Conservation (phyloP, 306 rosid genomes). For the Cicer cuneatum region DNA sequence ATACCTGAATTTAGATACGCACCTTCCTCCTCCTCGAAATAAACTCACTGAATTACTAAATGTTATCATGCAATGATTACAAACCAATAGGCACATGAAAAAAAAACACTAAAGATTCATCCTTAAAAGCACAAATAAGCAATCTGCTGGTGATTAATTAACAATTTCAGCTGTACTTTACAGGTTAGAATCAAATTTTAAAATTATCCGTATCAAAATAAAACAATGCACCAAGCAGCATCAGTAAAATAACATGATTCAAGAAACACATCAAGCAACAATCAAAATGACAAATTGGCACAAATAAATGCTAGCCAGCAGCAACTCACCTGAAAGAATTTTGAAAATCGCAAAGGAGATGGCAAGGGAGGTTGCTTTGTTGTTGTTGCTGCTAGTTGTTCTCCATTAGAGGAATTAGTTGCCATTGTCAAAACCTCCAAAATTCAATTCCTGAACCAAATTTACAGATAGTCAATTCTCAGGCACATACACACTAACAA, state of each 20-base stretch:
- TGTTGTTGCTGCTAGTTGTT: conserved; percentile 49
- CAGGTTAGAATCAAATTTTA: conserved; percentile 1
- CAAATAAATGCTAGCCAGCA: background rate
- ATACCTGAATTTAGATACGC: background rate
- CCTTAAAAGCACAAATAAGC: background rate
- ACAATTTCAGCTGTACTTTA: background rate
- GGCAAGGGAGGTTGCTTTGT: conserved; percentile 83
- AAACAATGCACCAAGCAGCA: background rate
- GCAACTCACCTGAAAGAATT: conserved; percentile 77
- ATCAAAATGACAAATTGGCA: conserved; percentile 28
- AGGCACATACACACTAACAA: background rate
- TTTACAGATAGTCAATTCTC: conserved; percentile 36
- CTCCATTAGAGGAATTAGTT: conserved; percentile 68
- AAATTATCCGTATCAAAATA: background rate
- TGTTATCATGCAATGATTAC: background rate
- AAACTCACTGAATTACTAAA: conserved; percentile 4
- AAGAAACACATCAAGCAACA: background rate
- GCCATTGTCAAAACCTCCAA: conserved; percentile 55
- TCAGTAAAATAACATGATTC: background rate
- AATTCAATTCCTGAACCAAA: conserved; percentile 47
- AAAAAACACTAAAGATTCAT: background rate
- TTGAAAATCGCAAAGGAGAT: conserved; percentile 89
- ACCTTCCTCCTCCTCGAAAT: background rate
- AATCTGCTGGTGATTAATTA: background rate
- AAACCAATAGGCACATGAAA: background rate